A percentile compares a stretch with the other conserved stretches of the same genome.
phyloP scores from a whole-genome alignment of 2,329 filamentous ascomycete genomes.

The Fusarium caatingaense region DNA sequence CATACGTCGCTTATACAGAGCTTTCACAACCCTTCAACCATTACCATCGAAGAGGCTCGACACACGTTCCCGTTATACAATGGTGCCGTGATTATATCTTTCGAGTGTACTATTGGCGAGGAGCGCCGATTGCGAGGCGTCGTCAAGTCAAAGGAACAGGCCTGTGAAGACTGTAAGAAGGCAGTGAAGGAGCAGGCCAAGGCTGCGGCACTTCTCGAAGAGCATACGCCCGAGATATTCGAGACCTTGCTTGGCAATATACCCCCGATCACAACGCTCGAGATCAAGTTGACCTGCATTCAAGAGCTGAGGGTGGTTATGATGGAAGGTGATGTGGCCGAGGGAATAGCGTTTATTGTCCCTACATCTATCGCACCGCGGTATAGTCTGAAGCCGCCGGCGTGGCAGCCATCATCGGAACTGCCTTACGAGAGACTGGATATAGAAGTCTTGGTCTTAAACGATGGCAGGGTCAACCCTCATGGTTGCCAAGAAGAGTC shows the following conservation, averaged over 20 bases:
- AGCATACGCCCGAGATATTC: not conserved
- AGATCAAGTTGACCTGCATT: not conserved
- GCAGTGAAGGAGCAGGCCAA: not conserved
- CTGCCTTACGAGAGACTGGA: too few relatives aligned
- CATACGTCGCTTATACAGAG: not conserved
- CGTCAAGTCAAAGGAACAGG: not conserved
- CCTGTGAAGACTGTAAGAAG: not conserved
- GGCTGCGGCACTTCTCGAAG: accelerated
- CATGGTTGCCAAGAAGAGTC: too few relatives aligned
- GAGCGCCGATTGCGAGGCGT: not conserved
- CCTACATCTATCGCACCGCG: not conserved
- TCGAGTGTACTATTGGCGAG: not conserved
- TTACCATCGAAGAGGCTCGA: accelerated
- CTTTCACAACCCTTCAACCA: not conserved
- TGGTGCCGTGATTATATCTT: accelerated
- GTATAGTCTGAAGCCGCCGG: too few relatives aligned
- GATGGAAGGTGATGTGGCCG: not conserved
- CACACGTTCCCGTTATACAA: not conserved
- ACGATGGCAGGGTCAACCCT: too few relatives aligned
- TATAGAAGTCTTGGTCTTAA: too few relatives aligned
- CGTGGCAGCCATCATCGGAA: too few relatives aligned
- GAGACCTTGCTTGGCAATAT: not conserved
- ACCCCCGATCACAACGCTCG: accelerated
- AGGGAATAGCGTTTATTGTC: not conserved
- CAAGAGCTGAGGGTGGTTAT: not conserved